Percentiles rank a stretch among this genome's conserved stretches.
These are phyloP conservation scores for Physcomitrium patens DNA, from an alignment of 225 moss, liverwort and hornwort species.

Conservation along the genomic window DNA sequence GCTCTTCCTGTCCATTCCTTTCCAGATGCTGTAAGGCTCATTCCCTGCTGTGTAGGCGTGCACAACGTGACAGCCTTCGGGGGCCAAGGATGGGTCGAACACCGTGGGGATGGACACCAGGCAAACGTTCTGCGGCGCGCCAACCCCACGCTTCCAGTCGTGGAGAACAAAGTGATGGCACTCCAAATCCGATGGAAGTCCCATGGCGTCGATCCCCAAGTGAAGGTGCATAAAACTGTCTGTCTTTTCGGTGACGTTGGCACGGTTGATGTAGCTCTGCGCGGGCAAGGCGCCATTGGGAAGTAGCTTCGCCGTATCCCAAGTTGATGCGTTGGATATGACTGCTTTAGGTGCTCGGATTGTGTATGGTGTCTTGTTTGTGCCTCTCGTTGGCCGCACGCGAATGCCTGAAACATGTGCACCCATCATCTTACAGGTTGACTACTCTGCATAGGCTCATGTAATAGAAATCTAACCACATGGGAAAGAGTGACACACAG, in stretches of 20 bases:
- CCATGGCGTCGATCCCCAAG: conserved; percentile 70
- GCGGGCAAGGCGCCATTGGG: conserved; percentile 35
- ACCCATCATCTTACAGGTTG: not conserved
- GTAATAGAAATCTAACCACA: not conserved
- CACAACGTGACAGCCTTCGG: conserved; percentile 71
- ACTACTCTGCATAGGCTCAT: not conserved
- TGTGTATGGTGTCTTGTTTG: conserved; percentile 46
- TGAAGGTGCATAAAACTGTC: conserved; percentile 88
- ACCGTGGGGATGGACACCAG: conserved; percentile 74
- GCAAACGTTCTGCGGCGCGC: conserved; percentile 79
- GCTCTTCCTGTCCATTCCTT: conserved; percentile 73
- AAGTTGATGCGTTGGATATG: conserved; percentile 79
- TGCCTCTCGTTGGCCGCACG: conserved; percentile 59
- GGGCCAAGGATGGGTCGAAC: conserved; percentile 76
- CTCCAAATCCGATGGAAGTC: conserved; percentile 66
- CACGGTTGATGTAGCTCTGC: conserved; percentile 45
- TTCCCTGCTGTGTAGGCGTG: conserved; percentile 88
- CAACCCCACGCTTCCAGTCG: conserved; percentile 69
- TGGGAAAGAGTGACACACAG: not conserved
- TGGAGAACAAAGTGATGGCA: conserved; percentile 75
- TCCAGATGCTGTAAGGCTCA: conserved; percentile 80
- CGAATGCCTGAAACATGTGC: conserved; percentile 46
- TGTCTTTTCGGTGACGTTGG: conserved; percentile 56
- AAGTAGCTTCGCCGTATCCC: conserved; percentile 78
- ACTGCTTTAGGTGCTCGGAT: conserved; percentile 70